Evolutionary conservation across 257 asterid species (phyloP), one percentile per base, ranked within the genome.

Genomic region (Rubia yunnanensis): DNA sequence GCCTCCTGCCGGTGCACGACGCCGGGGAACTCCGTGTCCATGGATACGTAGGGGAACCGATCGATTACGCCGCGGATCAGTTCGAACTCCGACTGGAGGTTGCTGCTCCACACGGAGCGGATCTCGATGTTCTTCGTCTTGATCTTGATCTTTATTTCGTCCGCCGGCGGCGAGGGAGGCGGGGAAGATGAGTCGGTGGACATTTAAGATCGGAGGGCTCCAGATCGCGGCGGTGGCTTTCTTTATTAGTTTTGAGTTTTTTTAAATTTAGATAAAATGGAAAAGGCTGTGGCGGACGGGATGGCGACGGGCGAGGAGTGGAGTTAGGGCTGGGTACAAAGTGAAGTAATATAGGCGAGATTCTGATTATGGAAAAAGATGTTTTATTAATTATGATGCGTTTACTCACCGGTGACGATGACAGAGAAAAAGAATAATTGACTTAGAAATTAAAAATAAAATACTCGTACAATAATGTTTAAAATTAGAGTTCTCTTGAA

Each of bases 11-110:
- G 85, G 77, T 73, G 46, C 24, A 89, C 77, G 14, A 85, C 81
- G 34, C 95, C 96, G 20, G 96, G 96, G 28, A 88, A 88, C 80
- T 88, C 96, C 2, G 96, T 88, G 68, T 86, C 95, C 88, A 88
- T 84, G 10, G 96, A 81, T 0, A 83, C 76, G 49, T 59, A 84
- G 5, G 89, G 88, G 77, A 18, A 86, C 2, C 26, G 76, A 55
- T 79, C 86, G 63, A 88, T 66, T 27, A 68, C 44, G 60, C 6
- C 6, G 53, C 92, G 78, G 77, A 88, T 84, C 69, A 82, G 68
- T 10, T 57, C 35, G 67, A 88, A 82, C 59, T 88, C 96, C 1
- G 34, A 55, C 13, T 79, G 89, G 20, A 86, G 70, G 59, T 88
- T 88, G 41, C 65, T 56, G 28, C 83, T 71, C 89, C 91, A 88